Evolutionary conservation across 768 basidiomycete species (phyloP).

Genomic region (Sarcomyxa edulis): DNA sequence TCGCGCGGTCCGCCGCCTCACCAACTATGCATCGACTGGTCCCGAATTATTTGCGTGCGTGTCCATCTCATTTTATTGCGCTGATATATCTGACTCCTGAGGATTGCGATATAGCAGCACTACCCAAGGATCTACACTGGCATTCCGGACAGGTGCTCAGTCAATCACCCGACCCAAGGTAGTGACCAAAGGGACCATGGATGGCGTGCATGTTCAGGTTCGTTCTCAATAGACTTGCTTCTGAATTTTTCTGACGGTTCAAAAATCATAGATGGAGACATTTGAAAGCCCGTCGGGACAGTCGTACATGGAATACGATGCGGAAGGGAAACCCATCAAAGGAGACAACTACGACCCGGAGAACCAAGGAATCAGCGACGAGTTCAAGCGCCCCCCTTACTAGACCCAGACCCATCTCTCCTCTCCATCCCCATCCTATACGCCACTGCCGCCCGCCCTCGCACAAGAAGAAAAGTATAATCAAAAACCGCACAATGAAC

Average conservation of each 20-base stretch:
- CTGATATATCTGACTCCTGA: too few species aligned
- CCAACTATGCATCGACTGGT: conserved; percentile 29
- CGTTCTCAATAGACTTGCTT: background rate
- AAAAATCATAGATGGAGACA: conserved; percentile 56
- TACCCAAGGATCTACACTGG: conserved; percentile 50
- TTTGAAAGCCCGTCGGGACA: conserved; percentile 45
- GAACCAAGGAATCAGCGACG: conserved; percentile 49
- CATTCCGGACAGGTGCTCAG: conserved; percentile 45
- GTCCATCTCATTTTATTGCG: too few species aligned
- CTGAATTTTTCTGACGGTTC: background rate
- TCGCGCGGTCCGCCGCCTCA: conserved; percentile 41
- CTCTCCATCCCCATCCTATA: too few species aligned
- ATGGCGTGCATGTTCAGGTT: conserved; percentile 38
- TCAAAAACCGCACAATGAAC: too few species aligned
- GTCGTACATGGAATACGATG: conserved; percentile 49
- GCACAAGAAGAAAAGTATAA: too few species aligned
- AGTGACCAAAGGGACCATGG: conserved; percentile 22
- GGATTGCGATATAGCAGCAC: too few species aligned
- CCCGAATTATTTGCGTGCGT: conserved; percentile 33
- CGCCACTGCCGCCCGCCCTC: too few species aligned
- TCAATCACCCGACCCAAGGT: conserved; percentile 26
- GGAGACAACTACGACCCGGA: conserved; percentile 51
- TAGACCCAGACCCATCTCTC: conserved; percentile 13
- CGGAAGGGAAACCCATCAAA: conserved; percentile 44
- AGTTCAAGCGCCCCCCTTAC: conserved; percentile 59